phyloP scores from a whole-genome alignment of 2,329 filamentous ascomycete genomes.

The Nannizzia gypsea region DNA sequence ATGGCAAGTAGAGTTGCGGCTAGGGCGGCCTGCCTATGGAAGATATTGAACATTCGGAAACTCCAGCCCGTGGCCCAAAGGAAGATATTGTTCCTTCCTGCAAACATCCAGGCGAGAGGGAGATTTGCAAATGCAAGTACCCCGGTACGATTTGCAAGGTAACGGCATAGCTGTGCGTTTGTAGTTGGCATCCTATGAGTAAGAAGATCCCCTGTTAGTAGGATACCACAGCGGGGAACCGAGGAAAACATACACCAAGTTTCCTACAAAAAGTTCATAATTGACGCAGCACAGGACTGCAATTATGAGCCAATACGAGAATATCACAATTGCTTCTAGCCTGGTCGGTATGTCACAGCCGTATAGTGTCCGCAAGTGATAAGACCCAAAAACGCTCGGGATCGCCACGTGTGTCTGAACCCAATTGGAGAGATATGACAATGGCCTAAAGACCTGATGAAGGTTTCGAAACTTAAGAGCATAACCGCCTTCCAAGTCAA shows the following conservation, averaged over 20 bases:
- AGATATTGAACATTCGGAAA: constrained; percentile 54
- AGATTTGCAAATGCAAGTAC: constrained; percentile 54
- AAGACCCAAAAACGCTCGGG: constrained; percentile 11
- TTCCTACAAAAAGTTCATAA: constrained; percentile 36
- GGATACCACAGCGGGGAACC: background rate
- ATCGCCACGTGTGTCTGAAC: constrained; percentile 6
- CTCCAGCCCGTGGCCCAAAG: constrained; percentile 59
- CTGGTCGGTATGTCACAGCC: constrained; percentile 39
- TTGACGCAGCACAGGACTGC: constrained; percentile 33
- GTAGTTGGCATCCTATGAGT: constrained; percentile 8
- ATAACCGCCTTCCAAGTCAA: background rate
- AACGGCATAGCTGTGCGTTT: constrained; percentile 38
- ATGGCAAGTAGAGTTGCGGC: constrained; percentile 51
- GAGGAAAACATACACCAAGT: constrained; percentile 34
- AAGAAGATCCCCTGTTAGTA: background rate
- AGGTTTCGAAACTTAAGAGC: background rate
- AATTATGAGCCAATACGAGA: constrained; percentile 36
- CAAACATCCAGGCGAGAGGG: constrained; percentile 55
- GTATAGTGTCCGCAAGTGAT: constrained; percentile 31
- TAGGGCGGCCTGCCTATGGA: constrained; percentile 55
- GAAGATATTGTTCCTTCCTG: constrained; percentile 54
- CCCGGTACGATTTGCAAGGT: constrained; percentile 52
- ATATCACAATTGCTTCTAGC: constrained; percentile 36
- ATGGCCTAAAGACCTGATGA: background rate
- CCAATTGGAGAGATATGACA: constrained; percentile 3